These are phyloP conservation scores for Claviceps fusiformis DNA, from an alignment of 2,329 filamentous ascomycete species.

Conservation along the genomic window DNA sequence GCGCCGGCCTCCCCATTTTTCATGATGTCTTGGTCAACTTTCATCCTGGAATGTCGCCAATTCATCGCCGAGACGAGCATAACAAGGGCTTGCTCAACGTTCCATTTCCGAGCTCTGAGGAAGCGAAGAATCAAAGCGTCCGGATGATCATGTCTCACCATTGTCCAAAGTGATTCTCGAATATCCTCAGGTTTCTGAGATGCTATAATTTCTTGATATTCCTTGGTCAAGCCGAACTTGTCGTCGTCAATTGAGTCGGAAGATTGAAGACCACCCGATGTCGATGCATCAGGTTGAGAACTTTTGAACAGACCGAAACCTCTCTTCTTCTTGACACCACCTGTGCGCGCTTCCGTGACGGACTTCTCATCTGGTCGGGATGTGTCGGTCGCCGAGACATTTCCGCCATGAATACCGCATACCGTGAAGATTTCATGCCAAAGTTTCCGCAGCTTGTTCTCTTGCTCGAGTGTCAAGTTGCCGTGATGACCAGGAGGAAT, in stretches of 20 bases:
- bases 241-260: slow-evolving; percentile 53
- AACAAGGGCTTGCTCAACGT: slow-evolving; percentile 79
- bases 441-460: slow-evolving; percentile 74
- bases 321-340: slow-evolving; percentile 63
- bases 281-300: slow-evolving; percentile 19
- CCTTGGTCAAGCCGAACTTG: slow-evolving; percentile 83
- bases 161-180: slow-evolving; percentile 72
- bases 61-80: slow-evolving; percentile 93
- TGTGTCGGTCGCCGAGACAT: slow-evolving; percentile 12
- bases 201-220: slow-evolving; percentile 70
- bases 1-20: slow-evolving; percentile 57
- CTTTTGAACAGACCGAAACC: slow-evolving; percentile 51
- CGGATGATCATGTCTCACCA: slow-evolving; percentile 92
- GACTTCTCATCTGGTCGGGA: background rate
- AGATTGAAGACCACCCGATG: slow-evolving; percentile 19
- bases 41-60: slow-evolving; percentile 73
- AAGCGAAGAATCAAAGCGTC: slow-evolving; percentile 75
- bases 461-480: slow-evolving; percentile 79
- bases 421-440: slow-evolving; percentile 68
- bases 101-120: slow-evolving; percentile 85
- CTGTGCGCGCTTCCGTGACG: slow-evolving; percentile 16
- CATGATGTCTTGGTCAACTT: slow-evolving; percentile 84
- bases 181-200: slow-evolving; percentile 66
- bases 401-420: slow-evolving; percentile 43
- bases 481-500: slow-evolving; percentile 60